Evolutionary conservation across 2,329 filamentous ascomycete genomes (phyloP).

Genomic region (Dissoconium aciculare): DNA sequence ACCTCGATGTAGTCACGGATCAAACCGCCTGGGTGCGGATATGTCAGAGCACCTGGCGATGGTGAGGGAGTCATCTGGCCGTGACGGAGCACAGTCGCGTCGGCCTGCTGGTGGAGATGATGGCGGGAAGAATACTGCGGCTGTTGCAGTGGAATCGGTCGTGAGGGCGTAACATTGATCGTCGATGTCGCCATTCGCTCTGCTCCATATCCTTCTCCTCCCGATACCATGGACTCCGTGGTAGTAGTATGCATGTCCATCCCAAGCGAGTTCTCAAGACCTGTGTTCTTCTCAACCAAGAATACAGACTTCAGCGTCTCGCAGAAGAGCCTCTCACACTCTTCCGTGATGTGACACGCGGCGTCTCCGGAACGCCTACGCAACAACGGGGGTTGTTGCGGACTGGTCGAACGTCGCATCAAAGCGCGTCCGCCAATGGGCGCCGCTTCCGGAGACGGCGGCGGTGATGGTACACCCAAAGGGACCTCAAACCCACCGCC

Average conservation of each 20-base stretch:
- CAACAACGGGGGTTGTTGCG: slow-evolving; percentile 12
- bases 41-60: slow-evolving; percentile 20
- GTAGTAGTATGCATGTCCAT: slow-evolving; percentile 49
- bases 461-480: slow-evolving; percentile 67
- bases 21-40: slow-evolving; percentile 12
- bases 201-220: too few relatives aligned
- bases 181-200: too few relatives aligned
- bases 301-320: slow-evolving; percentile 87
- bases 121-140: too few relatives aligned
- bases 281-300: slow-evolving; percentile 81
- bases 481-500: slow-evolving; percentile 94
- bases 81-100: slow-evolving; percentile 7
- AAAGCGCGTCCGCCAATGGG: too few relatives aligned
- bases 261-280: slow-evolving; percentile 67
- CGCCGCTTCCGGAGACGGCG: slow-evolving; percentile 53
- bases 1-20: slow-evolving; percentile 58
- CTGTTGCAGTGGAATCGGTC: slow-evolving; percentile 12
- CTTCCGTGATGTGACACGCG: slow-evolving; percentile 91
- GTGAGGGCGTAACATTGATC: slow-evolving; percentile 6
- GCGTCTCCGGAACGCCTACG: slow-evolving; percentile 57
- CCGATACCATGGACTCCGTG: slow-evolving; percentile 18
- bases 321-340: slow-evolving; percentile 99
- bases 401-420: slow-evolving; percentile 9
- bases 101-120: neutral
- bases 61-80: slow-evolving; percentile 24